Evolutionary conservation across 164 flowering plant genomes (phyloP), one percentile per base, ranked within the genome.

Genomic region (Macadamia integrifolia): DNA sequence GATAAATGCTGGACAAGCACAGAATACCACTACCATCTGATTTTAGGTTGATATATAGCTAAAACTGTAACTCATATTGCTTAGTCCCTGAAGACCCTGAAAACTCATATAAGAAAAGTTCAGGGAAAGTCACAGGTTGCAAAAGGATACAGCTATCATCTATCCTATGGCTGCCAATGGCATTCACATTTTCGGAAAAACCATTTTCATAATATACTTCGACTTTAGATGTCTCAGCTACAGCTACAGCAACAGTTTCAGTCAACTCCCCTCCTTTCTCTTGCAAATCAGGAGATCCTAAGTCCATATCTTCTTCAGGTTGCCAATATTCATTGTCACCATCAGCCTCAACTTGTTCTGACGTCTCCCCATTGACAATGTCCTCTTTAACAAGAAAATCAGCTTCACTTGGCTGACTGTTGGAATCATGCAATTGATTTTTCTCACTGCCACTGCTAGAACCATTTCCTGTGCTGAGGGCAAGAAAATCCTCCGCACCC

Each of bases 81-180:
- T 59, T 67, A 31, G 55, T 67, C 23, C 28, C 9, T 14, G n/a
- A 8, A 29, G n/a, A 59, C 6, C 30, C 7, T 35, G 3, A 5
- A 35, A 35, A 35, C 3, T 3, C 14, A 48, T 9, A 31, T 46
- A 49, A 17, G 23, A 2, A 8, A 50, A 23, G 18, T 31, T 60
- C 61, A 68, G 18, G 49, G 10, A 65, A 35, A 57, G 55, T 9
- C 1, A 31, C 60, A 59, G 31, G 64, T 40, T 23, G 62, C 68
- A 72, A 46, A 50, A 82, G 88, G 89, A 87, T 88, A 85, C 87
- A 32, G 48, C 18, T 76, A 14, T 62, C 78, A 73, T 76, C 79
- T 61, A 58, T 66, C 58, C 62, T 65, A 56, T 43, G 66, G 58
- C 66, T 75, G 62, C 68, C 65, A 46, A 67, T 12, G 58, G 40